phyloP scores from a whole-genome alignment of 495 filamentous ascomycete genomes.

The Annulohypoxylon stygium region DNA sequence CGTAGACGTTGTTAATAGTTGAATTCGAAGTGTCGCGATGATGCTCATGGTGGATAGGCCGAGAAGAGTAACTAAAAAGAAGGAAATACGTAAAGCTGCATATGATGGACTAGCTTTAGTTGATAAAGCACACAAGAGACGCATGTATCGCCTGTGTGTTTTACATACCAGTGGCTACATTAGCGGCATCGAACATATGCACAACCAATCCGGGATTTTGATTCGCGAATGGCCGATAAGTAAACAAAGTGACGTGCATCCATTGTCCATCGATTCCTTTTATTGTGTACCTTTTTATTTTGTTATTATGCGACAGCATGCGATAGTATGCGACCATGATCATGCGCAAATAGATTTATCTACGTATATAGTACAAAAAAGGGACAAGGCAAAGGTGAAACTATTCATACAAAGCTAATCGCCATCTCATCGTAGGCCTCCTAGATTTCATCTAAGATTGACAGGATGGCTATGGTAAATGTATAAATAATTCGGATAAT shows the following conservation, averaged over 20 bases:
- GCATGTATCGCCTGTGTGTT: constrained; percentile 23
- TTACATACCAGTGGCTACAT: constrained; percentile 44
- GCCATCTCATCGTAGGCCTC: too few species aligned
- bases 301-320: neutral
- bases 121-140: constrained; percentile 43
- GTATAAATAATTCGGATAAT: too few species aligned
- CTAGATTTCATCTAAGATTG: too few species aligned
- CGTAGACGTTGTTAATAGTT: constrained; percentile 26
- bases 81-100: constrained; percentile 30
- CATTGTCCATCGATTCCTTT: constrained; percentile 1
- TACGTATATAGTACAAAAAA: too few species aligned
- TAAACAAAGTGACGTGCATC: constrained; percentile 35
- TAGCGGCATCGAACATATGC: constrained; percentile 35
- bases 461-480: too few species aligned
- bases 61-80: constrained; percentile 10
- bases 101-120: constrained; percentile 19
- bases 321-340: too few species aligned
- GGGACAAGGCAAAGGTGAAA: neutral
- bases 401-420: neutral
- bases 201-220: constrained; percentile 26
- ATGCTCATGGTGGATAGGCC: constrained; percentile 45
- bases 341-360: too few species aligned
- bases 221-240: constrained; percentile 21
- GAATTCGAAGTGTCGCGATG: constrained; percentile 32
- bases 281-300: neutral